A percentile compares a stretch with the other conserved stretches of the same genome.
Conservation (phyloP, 202 grass and related monocot genomes). For the Digitaria exilis region DNA sequence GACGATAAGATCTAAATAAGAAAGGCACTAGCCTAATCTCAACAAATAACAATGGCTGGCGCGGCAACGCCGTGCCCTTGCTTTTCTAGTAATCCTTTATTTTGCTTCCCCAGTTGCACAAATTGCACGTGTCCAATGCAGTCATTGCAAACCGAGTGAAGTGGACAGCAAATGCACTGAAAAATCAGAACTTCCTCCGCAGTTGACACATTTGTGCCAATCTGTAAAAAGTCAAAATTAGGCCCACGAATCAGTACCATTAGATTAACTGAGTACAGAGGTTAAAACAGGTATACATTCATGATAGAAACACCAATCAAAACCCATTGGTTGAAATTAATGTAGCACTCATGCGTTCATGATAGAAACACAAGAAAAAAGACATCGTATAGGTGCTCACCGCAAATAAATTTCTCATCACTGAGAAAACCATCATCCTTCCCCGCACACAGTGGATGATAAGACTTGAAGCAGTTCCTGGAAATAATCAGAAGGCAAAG, state of each 20-base stretch:
- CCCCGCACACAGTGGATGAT: constrained; percentile 59
- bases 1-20: no score
- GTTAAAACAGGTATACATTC: constrained; percentile 22
- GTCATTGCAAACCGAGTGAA: constrained; percentile 57
- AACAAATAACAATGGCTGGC: no score
- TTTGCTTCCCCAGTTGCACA: constrained; percentile 53
- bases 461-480: constrained; percentile 85
- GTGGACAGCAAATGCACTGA: constrained; percentile 79
- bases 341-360: background rate
- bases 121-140: constrained; percentile 75
- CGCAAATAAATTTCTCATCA: constrained; percentile 53
- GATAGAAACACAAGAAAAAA: background rate
- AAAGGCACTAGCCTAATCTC: no score
- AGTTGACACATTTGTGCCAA: constrained; percentile 69
- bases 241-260: background rate
- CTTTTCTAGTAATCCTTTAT: constrained; percentile 55
- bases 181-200: constrained; percentile 52
- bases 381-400: constrained; percentile 41
- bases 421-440: constrained; percentile 49
- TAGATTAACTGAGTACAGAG: constrained; percentile 29
- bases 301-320: no score
- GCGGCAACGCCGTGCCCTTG: no score
- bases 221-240: constrained; percentile 51
- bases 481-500: constrained; percentile 15
- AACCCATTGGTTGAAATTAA: background rate